A percentile compares a stretch with the other conserved stretches of the same genome.
Conservation (phyloP, 1,284 basidiomycete species). For the Anthracocystis setariae region DNA sequence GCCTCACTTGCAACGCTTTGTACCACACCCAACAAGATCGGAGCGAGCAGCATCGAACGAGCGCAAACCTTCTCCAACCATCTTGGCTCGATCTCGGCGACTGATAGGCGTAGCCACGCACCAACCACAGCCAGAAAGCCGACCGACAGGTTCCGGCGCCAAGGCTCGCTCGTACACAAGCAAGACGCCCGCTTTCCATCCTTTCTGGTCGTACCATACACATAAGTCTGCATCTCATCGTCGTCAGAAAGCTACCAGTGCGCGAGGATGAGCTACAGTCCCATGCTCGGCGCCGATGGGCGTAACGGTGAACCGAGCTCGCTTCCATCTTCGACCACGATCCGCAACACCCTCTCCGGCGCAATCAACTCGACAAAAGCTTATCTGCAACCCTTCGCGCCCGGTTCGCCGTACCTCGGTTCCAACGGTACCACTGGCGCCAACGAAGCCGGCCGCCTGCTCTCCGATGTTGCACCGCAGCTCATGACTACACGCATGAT, state of each 20-base stretch:
- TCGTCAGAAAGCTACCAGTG: background rate
- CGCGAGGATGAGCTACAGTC: constrained; percentile 36
- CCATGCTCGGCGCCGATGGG: constrained; percentile 21
- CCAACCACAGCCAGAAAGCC: background rate
- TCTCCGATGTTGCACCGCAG: constrained; percentile 66
- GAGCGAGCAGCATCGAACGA: background rate
- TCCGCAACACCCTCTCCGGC: constrained; percentile 45
- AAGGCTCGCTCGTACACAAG: background rate
- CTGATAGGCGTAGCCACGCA: background rate
- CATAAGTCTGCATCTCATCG: background rate
- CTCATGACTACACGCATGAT: constrained; percentile 65
- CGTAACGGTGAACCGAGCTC: constrained; percentile 28
- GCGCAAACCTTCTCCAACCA: constrained; percentile 1
- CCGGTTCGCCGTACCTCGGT: constrained; percentile 40
- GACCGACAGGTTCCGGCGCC: background rate
- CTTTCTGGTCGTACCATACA: background rate
- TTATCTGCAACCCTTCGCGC: constrained; percentile 53
- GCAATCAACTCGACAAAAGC: constrained; percentile 55
- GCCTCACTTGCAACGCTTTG: background rate
- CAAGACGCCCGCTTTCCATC: background rate
- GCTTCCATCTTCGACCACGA: constrained; percentile 29
- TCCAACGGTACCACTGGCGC: constrained; percentile 20
- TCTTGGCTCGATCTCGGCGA: background rate
- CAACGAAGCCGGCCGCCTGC: constrained; percentile 54
- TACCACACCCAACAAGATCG: constrained; percentile 1